Percentiles rank a stretch among this genome's conserved stretches.
Conservation (phyloP, 2,329 filamentous ascomycete genomes). For the Arthrobotrys entomopaga region DNA sequence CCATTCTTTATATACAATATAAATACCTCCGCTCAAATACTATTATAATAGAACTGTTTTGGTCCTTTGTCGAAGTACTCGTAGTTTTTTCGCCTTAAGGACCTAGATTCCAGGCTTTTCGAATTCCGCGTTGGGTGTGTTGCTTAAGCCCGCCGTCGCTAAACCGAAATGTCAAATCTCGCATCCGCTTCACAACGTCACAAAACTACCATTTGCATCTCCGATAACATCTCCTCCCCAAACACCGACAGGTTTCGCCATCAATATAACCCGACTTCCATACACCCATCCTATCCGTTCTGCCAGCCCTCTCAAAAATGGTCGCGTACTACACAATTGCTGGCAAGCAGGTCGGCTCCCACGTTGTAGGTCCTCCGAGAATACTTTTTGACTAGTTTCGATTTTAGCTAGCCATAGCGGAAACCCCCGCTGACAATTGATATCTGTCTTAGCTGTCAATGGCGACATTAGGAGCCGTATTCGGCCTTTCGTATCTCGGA, state of each 20-base stretch:
- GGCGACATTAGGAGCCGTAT: slow-evolving; percentile 53
- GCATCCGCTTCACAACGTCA: not conserved
- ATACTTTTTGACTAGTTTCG: not conserved
- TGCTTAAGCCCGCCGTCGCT: not conserved
- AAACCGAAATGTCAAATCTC: not conserved
- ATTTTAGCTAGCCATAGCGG: not conserved
- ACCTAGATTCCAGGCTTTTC: not conserved
- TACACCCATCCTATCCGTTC: not conserved
- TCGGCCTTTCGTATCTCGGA: slow-evolving; percentile 42
- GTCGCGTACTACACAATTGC: slow-evolving; percentile 66
- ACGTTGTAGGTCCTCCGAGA: slow-evolving; percentile 63
- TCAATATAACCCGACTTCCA: not conserved
- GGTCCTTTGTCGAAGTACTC: too few species aligned
- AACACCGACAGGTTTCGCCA: not conserved
- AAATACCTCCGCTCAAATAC: too few species aligned
- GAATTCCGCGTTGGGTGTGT: slow-evolving; percentile 2
- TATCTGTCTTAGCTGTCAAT: slow-evolving; percentile 56
- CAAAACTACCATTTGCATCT: not conserved
- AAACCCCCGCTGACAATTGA: not conserved
- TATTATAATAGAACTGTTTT: too few species aligned
- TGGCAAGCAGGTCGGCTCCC: slow-evolving; percentile 67
- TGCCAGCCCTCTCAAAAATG: slow-evolving; percentile 18
- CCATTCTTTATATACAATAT: too few species aligned
- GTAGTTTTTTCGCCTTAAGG: too few species aligned
- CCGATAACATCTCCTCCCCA: not conserved